Conservation (phyloP, 2,329 filamentous ascomycete genomes). For the Lecanicillium sp. region DNA sequence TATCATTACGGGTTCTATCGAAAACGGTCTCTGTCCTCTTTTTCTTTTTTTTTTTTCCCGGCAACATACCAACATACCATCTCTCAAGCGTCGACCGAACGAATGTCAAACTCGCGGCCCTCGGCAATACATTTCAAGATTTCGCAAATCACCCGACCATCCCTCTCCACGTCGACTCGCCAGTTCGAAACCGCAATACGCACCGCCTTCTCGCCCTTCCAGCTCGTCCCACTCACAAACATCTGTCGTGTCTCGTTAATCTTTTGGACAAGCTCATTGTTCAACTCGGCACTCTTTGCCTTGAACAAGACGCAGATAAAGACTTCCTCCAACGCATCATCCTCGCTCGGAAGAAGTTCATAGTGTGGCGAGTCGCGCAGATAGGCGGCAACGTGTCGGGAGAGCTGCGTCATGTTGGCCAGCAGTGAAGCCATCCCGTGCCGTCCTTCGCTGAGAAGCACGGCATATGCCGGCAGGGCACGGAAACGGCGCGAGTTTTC, state of each 20-base stretch:
- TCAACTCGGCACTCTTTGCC: slow-evolving; percentile 54
- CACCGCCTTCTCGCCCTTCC: slow-evolving; percentile 65
- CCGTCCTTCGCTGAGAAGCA: slow-evolving; percentile 64
- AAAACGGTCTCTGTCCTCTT: too few species aligned
- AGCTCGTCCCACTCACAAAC: slow-evolving; percentile 75
- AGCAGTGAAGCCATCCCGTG: slow-evolving; percentile 63
- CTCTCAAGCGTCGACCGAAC: background rate
- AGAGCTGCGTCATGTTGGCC: slow-evolving; percentile 61
- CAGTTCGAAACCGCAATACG: slow-evolving; percentile 85
- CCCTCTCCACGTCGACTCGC: slow-evolving; percentile 61
- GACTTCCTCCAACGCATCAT: slow-evolving; percentile 39
- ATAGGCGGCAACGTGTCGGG: slow-evolving; percentile 57
- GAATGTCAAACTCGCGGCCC: slow-evolving; percentile 19
- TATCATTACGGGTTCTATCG: too few species aligned
- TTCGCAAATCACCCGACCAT: slow-evolving; percentile 54
- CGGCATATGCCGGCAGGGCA: slow-evolving; percentile 81
- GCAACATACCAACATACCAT: too few species aligned
- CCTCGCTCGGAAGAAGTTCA: slow-evolving; percentile 51
- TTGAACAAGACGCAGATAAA: slow-evolving; percentile 67
- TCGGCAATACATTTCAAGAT: slow-evolving; percentile 48
- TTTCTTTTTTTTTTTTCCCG: too few species aligned
- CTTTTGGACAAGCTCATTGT: slow-evolving; percentile 54
- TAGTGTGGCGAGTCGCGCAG: slow-evolving; percentile 54
- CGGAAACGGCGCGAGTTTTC: slow-evolving; percentile 90
- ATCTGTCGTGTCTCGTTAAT: slow-evolving; percentile 70